These are phyloP conservation scores for Leonotis leonurus DNA, from an alignment of 257 asterid species.

Conservation along the genomic window DNA sequence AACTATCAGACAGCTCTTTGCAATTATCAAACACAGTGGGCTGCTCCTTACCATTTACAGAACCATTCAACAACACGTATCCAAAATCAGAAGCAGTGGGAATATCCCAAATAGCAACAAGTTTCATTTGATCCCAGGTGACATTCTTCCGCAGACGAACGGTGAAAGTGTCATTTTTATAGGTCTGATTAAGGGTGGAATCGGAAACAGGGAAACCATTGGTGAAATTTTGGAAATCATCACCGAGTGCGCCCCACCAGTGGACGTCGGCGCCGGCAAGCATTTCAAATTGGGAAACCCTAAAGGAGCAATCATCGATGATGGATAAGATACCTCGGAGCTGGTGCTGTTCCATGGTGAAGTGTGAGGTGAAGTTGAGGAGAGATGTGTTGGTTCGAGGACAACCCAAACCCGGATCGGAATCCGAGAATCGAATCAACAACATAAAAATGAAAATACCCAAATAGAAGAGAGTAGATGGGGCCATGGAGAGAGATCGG, in stretches of 20 bases:
- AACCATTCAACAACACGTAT: slow-evolving; percentile 45
- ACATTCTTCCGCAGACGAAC: slow-evolving; percentile 59
- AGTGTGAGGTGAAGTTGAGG: slow-evolving; percentile 67
- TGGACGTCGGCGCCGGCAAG: slow-evolving; percentile 76
- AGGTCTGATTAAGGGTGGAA: slow-evolving; percentile 55
- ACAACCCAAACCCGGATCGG: slow-evolving; percentile 57
- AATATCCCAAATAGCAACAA: slow-evolving; percentile 74
- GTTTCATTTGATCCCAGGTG: slow-evolving; percentile 73
- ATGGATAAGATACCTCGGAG: slow-evolving; percentile 69
- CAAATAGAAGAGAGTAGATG: slow-evolving; percentile 16
- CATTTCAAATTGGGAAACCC: slow-evolving; percentile 82
- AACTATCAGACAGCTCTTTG: slow-evolving; percentile 52
- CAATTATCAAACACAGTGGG: slow-evolving; percentile 73
- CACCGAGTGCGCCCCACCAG: slow-evolving; percentile 90
- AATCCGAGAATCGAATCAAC: slow-evolving; percentile 29
- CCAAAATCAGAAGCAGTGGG: slow-evolving; percentile 94
- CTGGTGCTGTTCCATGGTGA: slow-evolving; percentile 92
- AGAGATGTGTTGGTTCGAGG: slow-evolving; percentile 46
- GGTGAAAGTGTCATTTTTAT: slow-evolving; percentile 55
- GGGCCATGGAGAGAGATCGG: slow-evolving; percentile 35
- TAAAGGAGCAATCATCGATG: slow-evolving; percentile 67
- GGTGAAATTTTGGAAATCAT: slow-evolving; percentile 65
- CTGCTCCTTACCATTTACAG: slow-evolving; percentile 21
- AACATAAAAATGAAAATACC: slow-evolving; percentile 28
- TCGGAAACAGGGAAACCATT: slow-evolving; percentile 65